Conservation (phyloP, 2,329 filamentous ascomycete genomes). For the Cladobotryum mycophilum region DNA sequence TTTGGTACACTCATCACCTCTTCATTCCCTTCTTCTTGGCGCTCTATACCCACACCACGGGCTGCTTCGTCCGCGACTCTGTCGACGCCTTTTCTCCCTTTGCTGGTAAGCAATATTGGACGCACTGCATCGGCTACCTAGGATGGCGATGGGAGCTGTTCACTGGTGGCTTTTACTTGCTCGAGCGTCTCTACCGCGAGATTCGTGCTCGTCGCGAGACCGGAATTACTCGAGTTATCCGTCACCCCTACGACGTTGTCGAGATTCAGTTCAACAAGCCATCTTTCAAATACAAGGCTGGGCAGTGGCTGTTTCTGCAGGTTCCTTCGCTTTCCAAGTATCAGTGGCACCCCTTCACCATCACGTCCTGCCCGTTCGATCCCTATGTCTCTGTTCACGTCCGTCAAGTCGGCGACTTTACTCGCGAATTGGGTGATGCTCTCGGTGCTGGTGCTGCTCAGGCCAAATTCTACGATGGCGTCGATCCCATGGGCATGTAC, state of each 20-base stretch:
- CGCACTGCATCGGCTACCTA: constrained; percentile 88
- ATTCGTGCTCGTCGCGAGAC: constrained; percentile 77
- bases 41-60: constrained; percentile 91
- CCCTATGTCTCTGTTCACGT: constrained; percentile 92
- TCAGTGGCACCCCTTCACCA: constrained; percentile 99
- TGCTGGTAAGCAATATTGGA: constrained; percentile 75
- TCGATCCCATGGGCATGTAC: constrained; percentile 95
- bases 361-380: constrained; percentile 95
- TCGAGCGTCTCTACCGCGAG: constrained; percentile 87
- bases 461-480: constrained; percentile 79
- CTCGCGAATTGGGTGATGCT: constrained; percentile 84
- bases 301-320: constrained; percentile 96
- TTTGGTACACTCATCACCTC: constrained; percentile 99
- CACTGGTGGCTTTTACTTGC: constrained; percentile 76
- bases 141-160: constrained; percentile 96
- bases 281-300: constrained; percentile 95
- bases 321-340: constrained; percentile 80
- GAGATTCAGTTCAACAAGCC: constrained; percentile 97
- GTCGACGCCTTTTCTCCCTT: constrained; percentile 71
- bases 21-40: constrained; percentile 92
- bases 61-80: constrained; percentile 91
- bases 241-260: constrained; percentile 93
- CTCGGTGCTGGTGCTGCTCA: constrained; percentile 87
- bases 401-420: constrained; percentile 95
- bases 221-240: constrained; percentile 86